Evolutionary conservation across 139 green algal genomes (phyloP).

Genomic region (Ulvella scutata): DNA sequence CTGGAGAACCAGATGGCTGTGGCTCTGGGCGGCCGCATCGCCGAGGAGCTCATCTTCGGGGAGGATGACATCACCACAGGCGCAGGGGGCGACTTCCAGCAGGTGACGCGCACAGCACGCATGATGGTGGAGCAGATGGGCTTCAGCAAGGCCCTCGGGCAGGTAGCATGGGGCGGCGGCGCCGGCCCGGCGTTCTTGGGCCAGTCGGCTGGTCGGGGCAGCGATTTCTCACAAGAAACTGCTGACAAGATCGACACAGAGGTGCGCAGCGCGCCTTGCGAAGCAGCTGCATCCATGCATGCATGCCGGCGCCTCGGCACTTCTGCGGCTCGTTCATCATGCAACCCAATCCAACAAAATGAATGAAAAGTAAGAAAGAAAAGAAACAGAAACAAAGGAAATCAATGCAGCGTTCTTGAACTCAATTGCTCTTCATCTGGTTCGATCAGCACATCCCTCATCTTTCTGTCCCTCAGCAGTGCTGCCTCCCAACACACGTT

Average conservation of each 20-base stretch:
- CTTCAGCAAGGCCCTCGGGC: constrained; percentile 85
- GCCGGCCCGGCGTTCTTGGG: constrained; percentile 80
- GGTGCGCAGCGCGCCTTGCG: constrained; percentile 22
- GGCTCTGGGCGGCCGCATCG: constrained; percentile 83
- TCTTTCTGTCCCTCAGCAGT: too few relatives aligned
- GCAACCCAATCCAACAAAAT: too few relatives aligned
- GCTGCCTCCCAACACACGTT: too few relatives aligned
- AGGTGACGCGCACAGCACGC: constrained; percentile 56
- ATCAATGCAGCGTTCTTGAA: too few relatives aligned
- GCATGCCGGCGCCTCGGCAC: too few relatives aligned
- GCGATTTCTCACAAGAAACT: constrained; percentile 70
- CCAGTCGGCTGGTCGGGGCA: constrained; percentile 50
- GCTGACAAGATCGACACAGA: constrained; percentile 85
- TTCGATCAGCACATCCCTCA: too few relatives aligned
- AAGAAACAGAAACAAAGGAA: too few relatives aligned
- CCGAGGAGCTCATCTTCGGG: constrained; percentile 98
- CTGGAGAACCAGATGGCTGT: constrained; percentile 66
- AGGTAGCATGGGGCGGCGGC: constrained; percentile 43
- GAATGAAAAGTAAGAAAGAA: too few relatives aligned
- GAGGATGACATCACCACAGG: constrained; percentile 93
- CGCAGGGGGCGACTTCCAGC: constrained; percentile 83
- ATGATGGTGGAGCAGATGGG: constrained; percentile 94
- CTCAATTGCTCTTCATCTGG: too few relatives aligned
- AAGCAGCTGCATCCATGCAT: background rate
- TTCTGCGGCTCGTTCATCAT: too few relatives aligned